Percentiles rank a stretch among this genome's conserved stretches.
Evolutionary conservation across 2,329 filamentous ascomycete species (phyloP).

Genomic region (Apiospora malaysiana): DNA sequence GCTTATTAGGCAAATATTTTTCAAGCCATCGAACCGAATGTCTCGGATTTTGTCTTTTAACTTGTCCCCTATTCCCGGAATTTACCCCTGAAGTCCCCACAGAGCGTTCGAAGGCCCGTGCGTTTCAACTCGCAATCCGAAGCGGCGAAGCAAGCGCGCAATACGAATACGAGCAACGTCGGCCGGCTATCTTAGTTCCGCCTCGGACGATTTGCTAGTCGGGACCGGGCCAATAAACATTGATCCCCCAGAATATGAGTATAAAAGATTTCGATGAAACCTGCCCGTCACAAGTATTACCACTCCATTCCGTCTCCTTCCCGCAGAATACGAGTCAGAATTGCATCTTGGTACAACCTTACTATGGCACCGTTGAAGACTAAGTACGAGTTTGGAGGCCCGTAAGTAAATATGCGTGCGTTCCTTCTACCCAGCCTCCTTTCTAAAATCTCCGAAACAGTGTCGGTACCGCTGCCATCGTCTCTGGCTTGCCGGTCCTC

Average conservation of each 20-base stretch:
- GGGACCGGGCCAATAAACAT: neutral
- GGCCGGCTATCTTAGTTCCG: neutral
- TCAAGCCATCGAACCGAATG: neutral
- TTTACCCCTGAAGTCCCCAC: neutral
- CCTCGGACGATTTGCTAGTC: neutral
- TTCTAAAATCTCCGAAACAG: constrained; percentile 48
- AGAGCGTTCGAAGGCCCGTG: neutral
- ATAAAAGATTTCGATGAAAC: neutral
- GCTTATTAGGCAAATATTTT: neutral
- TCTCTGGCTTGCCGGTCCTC: constrained; percentile 78
- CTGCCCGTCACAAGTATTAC: too few relatives aligned
- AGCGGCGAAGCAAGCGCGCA: too few relatives aligned
- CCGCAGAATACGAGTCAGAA: neutral
- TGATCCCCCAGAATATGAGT: too few relatives aligned
- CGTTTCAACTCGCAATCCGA: neutral
- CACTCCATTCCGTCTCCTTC: neutral
- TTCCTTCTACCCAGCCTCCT: neutral
- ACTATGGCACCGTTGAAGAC: constrained; percentile 23
- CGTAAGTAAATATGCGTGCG: constrained; percentile 41
- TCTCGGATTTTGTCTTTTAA: too few relatives aligned
- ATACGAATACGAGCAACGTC: constrained; percentile 4
- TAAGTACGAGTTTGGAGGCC: constrained; percentile 53
- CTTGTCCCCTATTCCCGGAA: neutral
- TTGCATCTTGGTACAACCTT: neutral
- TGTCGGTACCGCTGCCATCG: constrained; percentile 76